A percentile compares a stretch with the other conserved stretches of the same genome.
phyloP scores from a whole-genome alignment of 768 basidiomycete genomes.

The Clitopilus passeckerianus region DNA sequence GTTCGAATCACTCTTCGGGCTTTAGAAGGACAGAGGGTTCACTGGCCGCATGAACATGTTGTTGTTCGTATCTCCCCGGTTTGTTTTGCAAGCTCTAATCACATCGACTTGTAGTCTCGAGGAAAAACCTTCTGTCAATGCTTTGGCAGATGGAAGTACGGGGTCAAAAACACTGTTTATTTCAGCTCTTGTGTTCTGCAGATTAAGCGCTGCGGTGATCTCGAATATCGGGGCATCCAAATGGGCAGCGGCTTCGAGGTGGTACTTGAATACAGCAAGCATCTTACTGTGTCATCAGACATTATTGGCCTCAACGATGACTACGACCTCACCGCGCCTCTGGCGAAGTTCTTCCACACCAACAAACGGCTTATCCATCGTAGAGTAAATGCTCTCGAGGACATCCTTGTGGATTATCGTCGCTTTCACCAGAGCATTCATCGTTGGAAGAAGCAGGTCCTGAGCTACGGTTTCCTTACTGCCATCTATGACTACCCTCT shows the following conservation, averaged over 20 bases:
- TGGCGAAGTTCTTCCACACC: conserved; percentile 59
- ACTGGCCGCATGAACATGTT: conserved; percentile 61
- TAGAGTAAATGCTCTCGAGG: conserved; percentile 38
- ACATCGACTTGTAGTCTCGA: conserved; percentile 11
- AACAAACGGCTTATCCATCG: conserved; percentile 48
- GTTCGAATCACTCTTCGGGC: conserved; percentile 62
- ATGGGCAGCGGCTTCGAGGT: conserved; percentile 70
- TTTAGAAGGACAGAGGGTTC: conserved; percentile 56
- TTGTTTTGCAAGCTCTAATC: conserved; percentile 38
- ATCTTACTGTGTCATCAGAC: conserved; percentile 41
- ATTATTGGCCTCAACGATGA: conserved; percentile 63
- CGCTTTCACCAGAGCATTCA: conserved; percentile 42
- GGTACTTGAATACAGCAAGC: conserved; percentile 49
- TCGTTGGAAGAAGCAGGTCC: conserved; percentile 42
- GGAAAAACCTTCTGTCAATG: background rate
- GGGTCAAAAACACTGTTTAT: conserved; percentile 39
- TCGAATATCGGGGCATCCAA: conserved; percentile 46
- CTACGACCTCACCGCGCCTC: conserved; percentile 53
- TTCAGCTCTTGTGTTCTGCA: conserved; percentile 44
- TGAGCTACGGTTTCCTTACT: conserved; percentile 61
- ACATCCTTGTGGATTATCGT: conserved; percentile 46
- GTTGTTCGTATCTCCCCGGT: conserved; percentile 33
- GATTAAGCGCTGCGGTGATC: conserved; percentile 48
- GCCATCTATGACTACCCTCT: conserved; percentile 55
- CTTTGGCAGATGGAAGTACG: conserved; percentile 27